Conservation (phyloP, 2,329 filamentous ascomycete genomes). For the Cladosporium sp. region DNA sequence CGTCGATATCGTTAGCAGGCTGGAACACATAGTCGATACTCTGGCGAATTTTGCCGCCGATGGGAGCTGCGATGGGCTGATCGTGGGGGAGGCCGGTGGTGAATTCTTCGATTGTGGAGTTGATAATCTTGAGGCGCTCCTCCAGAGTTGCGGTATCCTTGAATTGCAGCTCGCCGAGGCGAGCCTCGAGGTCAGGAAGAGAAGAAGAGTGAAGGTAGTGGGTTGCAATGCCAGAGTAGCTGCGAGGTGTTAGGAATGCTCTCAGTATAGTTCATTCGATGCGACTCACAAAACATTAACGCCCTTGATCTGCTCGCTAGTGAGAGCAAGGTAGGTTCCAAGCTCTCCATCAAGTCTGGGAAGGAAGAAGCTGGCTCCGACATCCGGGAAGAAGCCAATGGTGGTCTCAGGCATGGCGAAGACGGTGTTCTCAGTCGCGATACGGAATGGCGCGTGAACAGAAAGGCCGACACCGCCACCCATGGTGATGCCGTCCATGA, state of each 20-base stretch:
- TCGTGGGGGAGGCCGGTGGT: slow-evolving; percentile 76
- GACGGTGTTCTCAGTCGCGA: slow-evolving; percentile 90
- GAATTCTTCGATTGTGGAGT: slow-evolving; percentile 88
- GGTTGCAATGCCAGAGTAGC: slow-evolving; percentile 83
- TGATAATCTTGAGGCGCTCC: slow-evolving; percentile 67
- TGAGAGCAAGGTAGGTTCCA: slow-evolving; percentile 90
- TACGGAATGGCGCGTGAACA: slow-evolving; percentile 90
- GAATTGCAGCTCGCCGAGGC: slow-evolving; percentile 86
- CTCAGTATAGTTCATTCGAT: neutral
- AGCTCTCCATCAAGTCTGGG: slow-evolving; percentile 80
- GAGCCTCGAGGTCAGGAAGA: slow-evolving; percentile 73
- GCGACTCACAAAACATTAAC: slow-evolving; percentile 63
- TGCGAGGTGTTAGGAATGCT: slow-evolving; percentile 3
- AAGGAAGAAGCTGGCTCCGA: slow-evolving; percentile 93
- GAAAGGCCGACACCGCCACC: slow-evolving; percentile 92
- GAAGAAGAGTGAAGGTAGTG: slow-evolving; percentile 93
- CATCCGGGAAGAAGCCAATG: slow-evolving; percentile 98
- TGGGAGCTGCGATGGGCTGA: slow-evolving; percentile 49
- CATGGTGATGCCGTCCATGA: slow-evolving; percentile 99
- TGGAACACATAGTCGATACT: slow-evolving; percentile 70
- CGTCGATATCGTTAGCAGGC: slow-evolving; percentile 53
- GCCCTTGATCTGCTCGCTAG: slow-evolving; percentile 76
- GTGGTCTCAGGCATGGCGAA: slow-evolving; percentile 99
- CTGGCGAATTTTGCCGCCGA: slow-evolving; percentile 61
- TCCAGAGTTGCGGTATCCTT: slow-evolving; percentile 64